Base-by-base conservation (phyloP, 768 basidiomycete species). In the Lentinula sp. region DNA sequence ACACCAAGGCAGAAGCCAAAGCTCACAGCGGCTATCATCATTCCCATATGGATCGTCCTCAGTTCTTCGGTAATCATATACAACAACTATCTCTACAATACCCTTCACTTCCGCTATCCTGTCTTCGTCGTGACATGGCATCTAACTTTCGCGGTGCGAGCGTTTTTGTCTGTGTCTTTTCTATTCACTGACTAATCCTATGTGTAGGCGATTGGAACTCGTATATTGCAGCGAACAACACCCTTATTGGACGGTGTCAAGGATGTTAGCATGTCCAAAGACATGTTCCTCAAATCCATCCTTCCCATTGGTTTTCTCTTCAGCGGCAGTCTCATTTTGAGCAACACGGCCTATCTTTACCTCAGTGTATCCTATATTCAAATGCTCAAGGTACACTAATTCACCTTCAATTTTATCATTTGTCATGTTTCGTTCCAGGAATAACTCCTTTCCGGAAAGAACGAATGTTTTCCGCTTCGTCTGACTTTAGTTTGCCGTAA, bases 361-460 rank as follows among this genome's bases (percentile, higher is more conserved):
- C 84, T 98, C 65, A 89, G 87, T 65, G 93, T 96, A 10, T 85
- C 92, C 0, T 98, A 96, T 74, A 98, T 98, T 66, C 96, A 98
- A 74, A 93, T 98, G 93, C 86, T 95, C 71, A 94, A 94, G 84
- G 89, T 88, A 31, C 28, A 35, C 16, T 28, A 42, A 21, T 37
- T 77, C 65, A 3, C 10, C 31, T 13, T 49, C 18, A 21, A 62
- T 56, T 40, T 54, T 18, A 7, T 23, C 10, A 49, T 49, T 5
- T 37, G 57, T 13, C 57, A 59, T 39, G 13, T 43, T 46, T 11
- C 9, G 11, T 31, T 31, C 23, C 28, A 6, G 15, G 51, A 53
- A 53, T 57, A 16, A 21, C 31, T n/a, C 28, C 8, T 23, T 59
- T n/a, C 45, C 56, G 45, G 39, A 35, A 40, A 35, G 34, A 21